phyloP scores from a whole-genome alignment of 305 asterid genomes.

The Euphrasia arctica region DNA sequence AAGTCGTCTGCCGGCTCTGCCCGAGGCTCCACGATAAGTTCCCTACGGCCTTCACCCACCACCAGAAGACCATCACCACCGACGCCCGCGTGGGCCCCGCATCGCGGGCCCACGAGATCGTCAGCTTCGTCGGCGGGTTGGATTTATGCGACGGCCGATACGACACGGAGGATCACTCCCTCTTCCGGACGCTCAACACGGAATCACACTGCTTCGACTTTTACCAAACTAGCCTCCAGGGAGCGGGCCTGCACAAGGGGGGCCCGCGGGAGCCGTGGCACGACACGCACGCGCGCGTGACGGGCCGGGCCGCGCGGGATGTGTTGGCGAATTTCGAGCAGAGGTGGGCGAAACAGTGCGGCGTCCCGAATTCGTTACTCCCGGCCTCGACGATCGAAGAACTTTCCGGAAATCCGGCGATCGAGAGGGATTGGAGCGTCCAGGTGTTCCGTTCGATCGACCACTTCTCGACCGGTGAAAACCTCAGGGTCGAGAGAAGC shows the following conservation, averaged over 20 bases:
- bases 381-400: slow-evolving; percentile 49
- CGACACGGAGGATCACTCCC: slow-evolving; percentile 77
- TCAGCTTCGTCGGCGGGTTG: slow-evolving; percentile 76
- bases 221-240: slow-evolving; percentile 77
- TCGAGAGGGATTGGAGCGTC: slow-evolving; percentile 51
- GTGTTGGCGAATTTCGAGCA: slow-evolving; percentile 76
- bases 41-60: slow-evolving; percentile 72
- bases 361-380: slow-evolving; percentile 50
- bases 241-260: slow-evolving; percentile 80
- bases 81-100: slow-evolving; percentile 48
- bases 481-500: slow-evolving; percentile 52
- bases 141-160: slow-evolving; percentile 90
- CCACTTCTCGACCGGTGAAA: slow-evolving; percentile 54
- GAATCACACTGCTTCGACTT: slow-evolving; percentile 77
- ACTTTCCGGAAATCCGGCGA: slow-evolving; percentile 32
- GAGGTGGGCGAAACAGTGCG: slow-evolving; percentile 82
- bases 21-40: slow-evolving; percentile 69
- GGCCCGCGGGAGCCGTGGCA: slow-evolving; percentile 98
- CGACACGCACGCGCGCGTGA: slow-evolving; percentile 72
- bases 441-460: slow-evolving; percentile 87
- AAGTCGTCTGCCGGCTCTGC: slow-evolving; percentile 65
- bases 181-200: slow-evolving; percentile 67
- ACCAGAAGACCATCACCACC: slow-evolving; percentile 63
- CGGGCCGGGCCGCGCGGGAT: slow-evolving; percentile 74
- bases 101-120: slow-evolving; percentile 60